These are phyloP conservation scores for Scleroderma bovista DNA, from an alignment of 768 basidiomycete genomes.

Conservation along the genomic window DNA sequence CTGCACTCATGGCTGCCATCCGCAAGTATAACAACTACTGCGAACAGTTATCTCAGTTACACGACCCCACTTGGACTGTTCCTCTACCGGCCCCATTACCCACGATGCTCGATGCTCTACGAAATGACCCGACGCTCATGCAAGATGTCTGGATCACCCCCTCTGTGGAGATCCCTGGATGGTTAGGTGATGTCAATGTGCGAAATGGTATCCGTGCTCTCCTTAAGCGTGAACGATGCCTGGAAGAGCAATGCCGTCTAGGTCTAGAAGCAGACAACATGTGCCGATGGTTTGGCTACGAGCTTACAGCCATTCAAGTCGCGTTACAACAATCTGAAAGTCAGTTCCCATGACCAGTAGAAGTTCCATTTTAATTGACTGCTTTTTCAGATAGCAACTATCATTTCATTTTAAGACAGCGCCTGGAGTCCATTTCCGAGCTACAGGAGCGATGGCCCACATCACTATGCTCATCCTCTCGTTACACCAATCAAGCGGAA, in stretches of 20 bases:
- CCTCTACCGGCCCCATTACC: slow-evolving; percentile 31
- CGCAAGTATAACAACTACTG: slow-evolving; percentile 28
- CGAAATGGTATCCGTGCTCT: slow-evolving; percentile 28
- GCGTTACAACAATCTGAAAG: neutral
- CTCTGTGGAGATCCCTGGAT: slow-evolving; percentile 14
- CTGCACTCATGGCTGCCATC: slow-evolving; percentile 13
- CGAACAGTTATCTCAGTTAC: slow-evolving; percentile 11
- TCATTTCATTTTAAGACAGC: no score
- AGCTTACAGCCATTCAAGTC: slow-evolving; percentile 19
- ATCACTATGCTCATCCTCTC: no score
- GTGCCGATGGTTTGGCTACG: slow-evolving; percentile 28
- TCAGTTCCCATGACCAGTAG: no score
- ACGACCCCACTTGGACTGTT: slow-evolving; percentile 19
- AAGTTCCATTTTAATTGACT: no score
- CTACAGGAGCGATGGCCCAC: no score
- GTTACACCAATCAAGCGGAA: no score
- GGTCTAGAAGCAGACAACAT: slow-evolving; percentile 30
- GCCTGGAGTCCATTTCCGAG: no score
- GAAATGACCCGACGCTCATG: slow-evolving; percentile 20
- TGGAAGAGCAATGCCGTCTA: slow-evolving; percentile 25
- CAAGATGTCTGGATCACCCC: slow-evolving; percentile 34
- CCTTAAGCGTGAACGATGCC: slow-evolving; percentile 23
- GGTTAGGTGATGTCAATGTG: slow-evolving; percentile 30
- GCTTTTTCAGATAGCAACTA: no score
- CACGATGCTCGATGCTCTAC: slow-evolving; percentile 18